Evolutionary conservation across 805 yeast genomes (phyloP).

Genomic region (Nakazawaea peltata): DNA sequence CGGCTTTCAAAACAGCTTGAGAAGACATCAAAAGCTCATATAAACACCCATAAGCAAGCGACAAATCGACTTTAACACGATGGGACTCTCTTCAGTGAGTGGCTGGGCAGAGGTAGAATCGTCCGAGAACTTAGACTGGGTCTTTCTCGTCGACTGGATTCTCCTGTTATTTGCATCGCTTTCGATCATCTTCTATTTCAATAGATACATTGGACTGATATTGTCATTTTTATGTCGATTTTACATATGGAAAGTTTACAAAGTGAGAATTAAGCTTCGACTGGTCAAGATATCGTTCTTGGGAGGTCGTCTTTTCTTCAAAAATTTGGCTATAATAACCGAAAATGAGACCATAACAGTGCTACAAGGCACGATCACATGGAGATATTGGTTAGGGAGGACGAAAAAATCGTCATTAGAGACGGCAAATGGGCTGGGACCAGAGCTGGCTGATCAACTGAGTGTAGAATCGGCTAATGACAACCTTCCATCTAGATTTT

Average conservation of each 20-base stretch:
- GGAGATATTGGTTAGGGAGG: conserved; percentile 75
- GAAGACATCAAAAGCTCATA: no score
- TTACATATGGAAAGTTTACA: conserved; percentile 56
- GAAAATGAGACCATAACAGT: conserved; percentile 64
- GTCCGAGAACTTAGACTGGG: conserved; percentile 36
- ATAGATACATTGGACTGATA: conserved; percentile 57
- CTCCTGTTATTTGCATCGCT: conserved; percentile 54
- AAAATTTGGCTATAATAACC: conserved; percentile 68
- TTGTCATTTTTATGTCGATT: conserved; percentile 40
- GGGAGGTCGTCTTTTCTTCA: conserved; percentile 77
- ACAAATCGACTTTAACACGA: no score
- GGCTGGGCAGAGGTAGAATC: no score
- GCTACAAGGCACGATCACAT: conserved; percentile 67
- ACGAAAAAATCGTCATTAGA: conserved; percentile 14
- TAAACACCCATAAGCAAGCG: no score
- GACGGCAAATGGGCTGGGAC: conserved; percentile 12
- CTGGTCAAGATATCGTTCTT: conserved; percentile 69
- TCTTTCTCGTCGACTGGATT: conserved; percentile 79
- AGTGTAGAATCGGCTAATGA: no score
- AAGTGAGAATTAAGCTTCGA: conserved; percentile 57
- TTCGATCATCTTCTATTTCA: conserved; percentile 67
- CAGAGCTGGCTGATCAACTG: no score
- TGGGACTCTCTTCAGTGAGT: background rate
- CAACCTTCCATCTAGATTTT: conserved; percentile 46
- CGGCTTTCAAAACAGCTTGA: no score